Percentiles rank a stretch among this genome's conserved stretches.
These are phyloP conservation scores for Scutellaria minor DNA, from an alignment of 257 asterid genomes.

Conservation along the genomic window DNA sequence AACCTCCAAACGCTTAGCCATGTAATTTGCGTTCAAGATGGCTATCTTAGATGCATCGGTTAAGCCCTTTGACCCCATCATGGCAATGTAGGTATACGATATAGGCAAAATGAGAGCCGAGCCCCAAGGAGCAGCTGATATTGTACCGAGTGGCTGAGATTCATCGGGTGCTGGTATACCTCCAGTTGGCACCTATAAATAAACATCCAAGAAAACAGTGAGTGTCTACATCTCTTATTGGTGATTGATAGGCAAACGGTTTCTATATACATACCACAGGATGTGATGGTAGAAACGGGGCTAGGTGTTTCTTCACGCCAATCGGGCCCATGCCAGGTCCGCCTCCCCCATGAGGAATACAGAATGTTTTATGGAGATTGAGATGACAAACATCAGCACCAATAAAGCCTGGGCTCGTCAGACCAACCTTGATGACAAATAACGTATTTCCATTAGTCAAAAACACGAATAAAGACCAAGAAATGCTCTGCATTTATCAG, in stretches of 20 bases:
- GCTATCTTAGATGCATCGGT: slow-evolving; percentile 95
- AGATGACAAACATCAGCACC: slow-evolving; percentile 99
- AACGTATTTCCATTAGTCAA: background rate
- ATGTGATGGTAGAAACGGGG: slow-evolving; percentile 92
- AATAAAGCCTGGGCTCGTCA: slow-evolving; percentile 94
- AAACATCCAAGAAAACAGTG: background rate
- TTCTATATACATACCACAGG: slow-evolving; percentile 78
- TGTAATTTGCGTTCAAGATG: slow-evolving; percentile 91
- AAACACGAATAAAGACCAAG: background rate
- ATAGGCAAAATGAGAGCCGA: slow-evolving; percentile 96
- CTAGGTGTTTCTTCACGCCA: slow-evolving; percentile 94
- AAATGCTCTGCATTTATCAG: background rate
- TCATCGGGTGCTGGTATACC: slow-evolving; percentile 85
- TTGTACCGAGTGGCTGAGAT: slow-evolving; percentile 84
- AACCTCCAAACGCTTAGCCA: slow-evolving; percentile 98
- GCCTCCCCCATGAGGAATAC: slow-evolving; percentile 99
- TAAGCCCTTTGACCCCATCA: slow-evolving; percentile 97
- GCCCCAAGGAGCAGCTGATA: slow-evolving; percentile 99
- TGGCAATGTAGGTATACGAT: slow-evolving; percentile 88
- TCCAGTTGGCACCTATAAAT: slow-evolving; percentile 74
- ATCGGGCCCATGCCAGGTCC: slow-evolving; percentile 99
- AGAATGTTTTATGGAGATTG: slow-evolving; percentile 96
- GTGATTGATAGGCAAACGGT: background rate
- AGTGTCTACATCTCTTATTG: too few species aligned
- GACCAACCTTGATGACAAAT: slow-evolving; percentile 75